Evolutionary conservation across 495 filamentous ascomycete genomes (phyloP), one percentile per base, ranked within the genome.

Genomic region (Penicillium lividum): DNA sequence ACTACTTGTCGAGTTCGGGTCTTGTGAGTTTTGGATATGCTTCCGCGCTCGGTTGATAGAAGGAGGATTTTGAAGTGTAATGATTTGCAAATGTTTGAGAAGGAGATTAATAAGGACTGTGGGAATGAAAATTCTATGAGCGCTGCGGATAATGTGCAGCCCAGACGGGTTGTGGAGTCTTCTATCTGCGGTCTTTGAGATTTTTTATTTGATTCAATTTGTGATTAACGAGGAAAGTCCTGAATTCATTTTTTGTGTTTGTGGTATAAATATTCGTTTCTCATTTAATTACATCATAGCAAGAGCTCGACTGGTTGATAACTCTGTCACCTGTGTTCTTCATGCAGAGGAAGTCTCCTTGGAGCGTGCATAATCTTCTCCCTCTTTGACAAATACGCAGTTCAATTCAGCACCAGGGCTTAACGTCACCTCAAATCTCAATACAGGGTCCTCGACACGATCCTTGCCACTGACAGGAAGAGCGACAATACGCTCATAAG

Each of bases 401-500:
- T 77, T 77, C 54, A 78, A 57, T 63, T 77, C 74, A 15, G 68
- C 58, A 33, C 69, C 75, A 4, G 75, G 75, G 54, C 69, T 75
- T 0, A 78, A 54, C 3, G 74, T 77, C 40, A 78, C 70, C 61
- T 78, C 75, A 53, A 73, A 77, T 42, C 57, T 51, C 57, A 78
- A 34, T 28, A 55, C 53, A 7, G 74, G 74, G 61, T 78, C 73
- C 51, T 74, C 70, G 43, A 76, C 73, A 11, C 36, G 36, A 49
- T 72, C 63, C 56, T 71, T 67, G 1, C 74, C 75, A 42, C 46
- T 62, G 16, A 64, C 64, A 22, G 74, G 72, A 34, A 73, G 13
- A 7, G 70, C 71, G 53, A 69, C 70, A 44, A 89, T 71, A 45
- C 70, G 59, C 43, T 83, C 78, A 68, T 86, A 89, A 47, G 74